A percentile compares a stretch with the other conserved stretches of the same genome.
Conservation (phyloP, 441 rosid species). For the Croton setiger region DNA sequence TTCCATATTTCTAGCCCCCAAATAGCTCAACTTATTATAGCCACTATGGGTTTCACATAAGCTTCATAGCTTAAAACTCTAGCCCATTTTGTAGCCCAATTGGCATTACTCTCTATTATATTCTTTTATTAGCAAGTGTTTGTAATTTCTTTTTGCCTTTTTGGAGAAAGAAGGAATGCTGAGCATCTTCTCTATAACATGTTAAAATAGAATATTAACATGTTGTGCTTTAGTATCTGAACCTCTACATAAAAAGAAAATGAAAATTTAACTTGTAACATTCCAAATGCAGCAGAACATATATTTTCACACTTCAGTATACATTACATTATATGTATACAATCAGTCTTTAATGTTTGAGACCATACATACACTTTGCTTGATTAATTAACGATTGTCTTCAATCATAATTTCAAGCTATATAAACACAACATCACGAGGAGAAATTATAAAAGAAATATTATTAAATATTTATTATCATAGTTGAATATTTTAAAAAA, state of each 20-base stretch:
- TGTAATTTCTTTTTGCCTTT: too few relatives aligned
- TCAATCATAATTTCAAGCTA: constrained; percentile 21
- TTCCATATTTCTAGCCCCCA: neutral
- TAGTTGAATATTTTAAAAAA: too few relatives aligned
- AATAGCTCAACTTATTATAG: neutral
- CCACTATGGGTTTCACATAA: neutral
- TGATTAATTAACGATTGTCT: constrained; percentile 8
- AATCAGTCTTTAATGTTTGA: neutral
- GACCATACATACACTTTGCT: constrained; percentile 7
- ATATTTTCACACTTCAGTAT: neutral
- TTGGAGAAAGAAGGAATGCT: too few relatives aligned
- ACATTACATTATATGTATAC: neutral
- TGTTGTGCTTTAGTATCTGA: too few relatives aligned
- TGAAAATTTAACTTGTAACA: neutral
- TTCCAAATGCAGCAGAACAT: too few relatives aligned
- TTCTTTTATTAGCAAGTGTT: too few relatives aligned
- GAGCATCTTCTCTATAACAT: too few relatives aligned
- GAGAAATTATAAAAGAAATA: neutral
- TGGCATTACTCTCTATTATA: too few relatives aligned
- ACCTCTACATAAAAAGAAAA: neutral
- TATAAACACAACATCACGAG: constrained; percentile 4
- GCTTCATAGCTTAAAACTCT: neutral
- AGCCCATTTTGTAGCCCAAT: too few relatives aligned
- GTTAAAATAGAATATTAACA: too few relatives aligned
- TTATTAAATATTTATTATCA: neutral